A percentile compares a stretch with the other conserved stretches of the same genome.
Conservation (phyloP, 73 alveolate species). For the Symbiodinium natans region DNA sequence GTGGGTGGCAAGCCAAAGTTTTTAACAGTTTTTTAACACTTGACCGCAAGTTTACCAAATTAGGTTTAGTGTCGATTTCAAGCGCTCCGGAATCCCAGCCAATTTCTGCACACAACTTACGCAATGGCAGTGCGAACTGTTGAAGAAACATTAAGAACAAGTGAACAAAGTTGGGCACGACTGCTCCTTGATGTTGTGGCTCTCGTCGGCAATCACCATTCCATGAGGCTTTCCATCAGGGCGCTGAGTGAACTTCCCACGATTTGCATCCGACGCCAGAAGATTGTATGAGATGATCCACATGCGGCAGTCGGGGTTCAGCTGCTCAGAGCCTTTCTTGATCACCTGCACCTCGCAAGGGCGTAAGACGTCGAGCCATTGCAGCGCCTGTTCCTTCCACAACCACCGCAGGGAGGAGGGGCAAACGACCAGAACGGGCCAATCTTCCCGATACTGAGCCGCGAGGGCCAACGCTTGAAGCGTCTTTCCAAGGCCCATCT, state of each 20-base stretch:
- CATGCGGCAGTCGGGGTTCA: neutral
- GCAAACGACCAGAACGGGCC: constrained; percentile 98
- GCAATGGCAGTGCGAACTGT: too few relatives aligned
- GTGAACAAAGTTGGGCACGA: too few relatives aligned
- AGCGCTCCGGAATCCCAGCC: too few relatives aligned
- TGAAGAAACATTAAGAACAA: too few relatives aligned
- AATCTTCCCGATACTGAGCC: constrained; percentile 96
- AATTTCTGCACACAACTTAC: too few relatives aligned
- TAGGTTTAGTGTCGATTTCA: too few relatives aligned
- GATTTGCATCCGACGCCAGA: neutral
- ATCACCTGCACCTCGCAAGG: constrained; percentile 14
- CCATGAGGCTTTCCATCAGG: constrained; percentile 16
- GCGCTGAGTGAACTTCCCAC: neutral
- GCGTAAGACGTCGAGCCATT: constrained; percentile 4
- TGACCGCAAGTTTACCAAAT: too few relatives aligned
- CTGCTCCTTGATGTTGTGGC: neutral
- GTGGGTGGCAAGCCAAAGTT: too few relatives aligned
- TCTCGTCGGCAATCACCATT: constrained; percentile 5
- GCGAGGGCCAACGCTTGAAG: constrained; percentile 97
- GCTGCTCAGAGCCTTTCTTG: neutral
- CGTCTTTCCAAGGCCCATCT: constrained; percentile 94
- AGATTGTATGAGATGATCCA: constrained; percentile 25
- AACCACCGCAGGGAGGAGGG: constrained; percentile 97
- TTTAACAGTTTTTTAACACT: too few relatives aligned
- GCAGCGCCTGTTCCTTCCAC: constrained; percentile 94